phyloP scores from a whole-genome alignment of 2,329 filamentous ascomycete genomes.

The Aspergillus vadensis region DNA sequence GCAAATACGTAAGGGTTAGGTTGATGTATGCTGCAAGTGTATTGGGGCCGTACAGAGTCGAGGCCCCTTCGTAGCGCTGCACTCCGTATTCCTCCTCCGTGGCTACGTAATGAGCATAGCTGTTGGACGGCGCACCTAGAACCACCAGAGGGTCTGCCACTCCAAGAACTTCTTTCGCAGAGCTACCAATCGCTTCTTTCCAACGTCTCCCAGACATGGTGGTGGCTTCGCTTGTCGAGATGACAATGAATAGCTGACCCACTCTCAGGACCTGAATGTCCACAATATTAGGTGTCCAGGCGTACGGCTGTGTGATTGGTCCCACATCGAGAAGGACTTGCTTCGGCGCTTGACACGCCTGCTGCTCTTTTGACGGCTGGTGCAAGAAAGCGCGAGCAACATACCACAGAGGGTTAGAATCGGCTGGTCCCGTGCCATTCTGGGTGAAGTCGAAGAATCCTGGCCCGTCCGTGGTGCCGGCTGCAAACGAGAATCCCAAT shows the following conservation, averaged over 20 bases:
- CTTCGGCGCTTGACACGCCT: slow-evolving; percentile 76
- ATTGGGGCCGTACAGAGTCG: slow-evolving; percentile 81
- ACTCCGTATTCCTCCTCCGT: slow-evolving; percentile 79
- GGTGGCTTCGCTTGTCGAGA: slow-evolving; percentile 83
- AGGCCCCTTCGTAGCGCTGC: slow-evolving; percentile 94
- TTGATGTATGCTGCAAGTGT: slow-evolving; percentile 87
- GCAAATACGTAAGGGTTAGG: slow-evolving; percentile 71
- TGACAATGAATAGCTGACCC: slow-evolving; percentile 79
- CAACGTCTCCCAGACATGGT: slow-evolving; percentile 91
- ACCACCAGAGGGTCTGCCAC: slow-evolving; percentile 69
- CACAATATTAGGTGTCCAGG: slow-evolving; percentile 89
- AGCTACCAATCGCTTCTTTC: slow-evolving; percentile 67
- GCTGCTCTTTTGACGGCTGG: slow-evolving; percentile 68
- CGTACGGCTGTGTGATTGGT: slow-evolving; percentile 73
- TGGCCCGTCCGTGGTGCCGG: slow-evolving; percentile 87
- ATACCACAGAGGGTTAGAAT: slow-evolving; percentile 76
- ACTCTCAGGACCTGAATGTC: slow-evolving; percentile 84
- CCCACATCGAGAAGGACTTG: slow-evolving; percentile 87
- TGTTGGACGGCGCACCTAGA: slow-evolving; percentile 85
- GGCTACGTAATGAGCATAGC: slow-evolving; percentile 79
- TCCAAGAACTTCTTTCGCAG: slow-evolving; percentile 54
- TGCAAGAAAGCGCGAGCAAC: slow-evolving; percentile 73
- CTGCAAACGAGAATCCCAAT: slow-evolving; percentile 88
- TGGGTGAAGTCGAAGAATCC: slow-evolving; percentile 94
- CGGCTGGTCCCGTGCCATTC: slow-evolving; percentile 70